These are phyloP conservation scores for Neonectria magnoliae DNA, from an alignment of 2,329 filamentous ascomycete species.

Conservation along the genomic window DNA sequence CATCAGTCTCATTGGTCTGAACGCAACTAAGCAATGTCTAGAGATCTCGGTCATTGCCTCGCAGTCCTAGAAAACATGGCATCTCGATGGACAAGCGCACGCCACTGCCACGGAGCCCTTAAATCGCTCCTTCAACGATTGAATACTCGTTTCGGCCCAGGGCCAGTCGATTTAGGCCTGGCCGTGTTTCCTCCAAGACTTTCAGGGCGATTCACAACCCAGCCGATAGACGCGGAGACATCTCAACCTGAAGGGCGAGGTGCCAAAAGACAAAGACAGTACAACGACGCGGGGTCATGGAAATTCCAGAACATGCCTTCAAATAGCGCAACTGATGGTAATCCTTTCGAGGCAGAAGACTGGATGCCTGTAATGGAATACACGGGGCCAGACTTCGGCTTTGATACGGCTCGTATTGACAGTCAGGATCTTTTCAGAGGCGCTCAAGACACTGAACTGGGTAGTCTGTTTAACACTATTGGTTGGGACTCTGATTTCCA, in stretches of 20 bases:
- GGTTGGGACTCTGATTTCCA: constrained; percentile 1
- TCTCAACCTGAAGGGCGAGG: neutral
- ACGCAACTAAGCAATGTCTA: neutral
- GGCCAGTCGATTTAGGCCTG: neutral
- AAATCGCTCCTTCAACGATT: neutral
- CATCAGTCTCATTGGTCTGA: neutral
- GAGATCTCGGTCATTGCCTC: constrained; percentile 14
- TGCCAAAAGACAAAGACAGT: neutral
- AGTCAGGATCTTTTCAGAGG: constrained; percentile 6
- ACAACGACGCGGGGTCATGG: neutral
- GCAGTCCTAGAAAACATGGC: constrained; percentile 6
- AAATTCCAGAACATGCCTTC: neutral
- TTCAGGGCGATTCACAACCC: neutral
- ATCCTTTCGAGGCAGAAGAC: neutral
- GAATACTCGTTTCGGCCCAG: neutral
- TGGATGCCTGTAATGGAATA: constrained; percentile 16
- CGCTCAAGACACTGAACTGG: neutral
- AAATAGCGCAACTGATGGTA: neutral
- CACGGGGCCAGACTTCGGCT: constrained; percentile 22
- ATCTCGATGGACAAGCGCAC: constrained; percentile 12
- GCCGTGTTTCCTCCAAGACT: neutral
- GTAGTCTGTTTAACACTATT: constrained; percentile 5
- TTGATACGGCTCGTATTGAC: constrained; percentile 9
- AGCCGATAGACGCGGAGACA: neutral
- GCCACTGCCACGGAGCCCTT: constrained; percentile 9